Base-by-base conservation (phyloP, 495 filamentous ascomycete species). In the Hyaloscypha hepaticicola region DNA sequence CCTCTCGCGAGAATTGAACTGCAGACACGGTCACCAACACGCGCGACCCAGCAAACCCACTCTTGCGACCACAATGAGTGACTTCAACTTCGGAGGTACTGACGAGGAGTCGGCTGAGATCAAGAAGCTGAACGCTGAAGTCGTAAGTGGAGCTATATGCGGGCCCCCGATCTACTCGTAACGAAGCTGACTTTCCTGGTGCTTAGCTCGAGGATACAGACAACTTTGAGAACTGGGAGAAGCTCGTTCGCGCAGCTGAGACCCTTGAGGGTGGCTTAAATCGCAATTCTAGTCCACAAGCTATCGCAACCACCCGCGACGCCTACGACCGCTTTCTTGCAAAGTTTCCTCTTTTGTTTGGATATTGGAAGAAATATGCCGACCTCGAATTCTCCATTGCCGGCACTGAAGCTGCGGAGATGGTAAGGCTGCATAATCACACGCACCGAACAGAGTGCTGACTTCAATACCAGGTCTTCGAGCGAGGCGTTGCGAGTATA, bases 291-390 rank as follows among this genome's bases (percentile, higher is more conserved):
- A 97, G 90, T 70, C 93, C 96, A 5, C 90, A 96, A 72, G 90
- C 95, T 5, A 93, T 99, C 69, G 88, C 90, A 25, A 87, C 91
- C 11, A 87, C 89, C 31, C 87, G 95, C 70, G 85, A 89, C 69
- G 83, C 88, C 58, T 98, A 96, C 75, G 96, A 99, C 74, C 85
- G 90, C 9, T 94, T 99, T 72, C 86, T 99, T 9, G 88, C 92
- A 60, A 97, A 96, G 73, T 99, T 97, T 71, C 95, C 95, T 1
- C 82, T 98, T 26, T 85, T 98, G 2, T 99, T 97, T 73, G 95
- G 93, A 49, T 99, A 97, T 77, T 99, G 95, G 95, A 97, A 97
- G 80, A 98, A 96, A 76, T 99, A 99, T 86, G 95, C 95, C 69
- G 95, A 98, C 73, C 77, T 96, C 26, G 95, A 99, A 72, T 99